A percentile compares a stretch with the other conserved stretches of the same genome.
phyloP scores from a whole-genome alignment of 1,284 basidiomycete genomes.

The Pseudozyma hubeiensis region DNA sequence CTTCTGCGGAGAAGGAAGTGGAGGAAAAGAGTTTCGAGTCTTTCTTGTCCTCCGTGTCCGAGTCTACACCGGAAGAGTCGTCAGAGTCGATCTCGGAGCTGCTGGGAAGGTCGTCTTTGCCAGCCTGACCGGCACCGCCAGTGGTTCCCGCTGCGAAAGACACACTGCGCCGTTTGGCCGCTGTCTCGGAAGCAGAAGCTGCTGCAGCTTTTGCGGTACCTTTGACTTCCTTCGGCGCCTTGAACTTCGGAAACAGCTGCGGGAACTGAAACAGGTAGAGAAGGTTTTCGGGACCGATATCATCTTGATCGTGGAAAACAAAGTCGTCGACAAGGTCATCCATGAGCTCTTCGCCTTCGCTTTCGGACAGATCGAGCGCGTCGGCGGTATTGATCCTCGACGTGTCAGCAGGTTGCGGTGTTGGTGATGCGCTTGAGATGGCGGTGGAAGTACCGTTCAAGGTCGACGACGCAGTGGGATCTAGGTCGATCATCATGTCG shows the following conservation, averaged over 20 bases:
- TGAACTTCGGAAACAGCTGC: slow-evolving; percentile 83
- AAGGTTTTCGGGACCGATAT: slow-evolving; percentile 71
- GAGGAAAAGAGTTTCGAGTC: slow-evolving; percentile 3
- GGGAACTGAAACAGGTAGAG: slow-evolving; percentile 95
- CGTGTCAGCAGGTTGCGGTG: slow-evolving; percentile 31
- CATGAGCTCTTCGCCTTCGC: slow-evolving; percentile 85
- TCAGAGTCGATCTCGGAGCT: slow-evolving; percentile 30
- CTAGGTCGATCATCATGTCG: slow-evolving; percentile 24
- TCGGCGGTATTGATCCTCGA: slow-evolving; percentile 76
- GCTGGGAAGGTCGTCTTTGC: slow-evolving; percentile 13
- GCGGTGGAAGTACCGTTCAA: slow-evolving; percentile 2
- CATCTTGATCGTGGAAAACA: slow-evolving; percentile 59
- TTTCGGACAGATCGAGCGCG: slow-evolving; percentile 82
- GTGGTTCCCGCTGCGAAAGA: slow-evolving; percentile 59
- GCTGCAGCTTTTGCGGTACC: slow-evolving; percentile 3
- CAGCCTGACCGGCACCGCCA: slow-evolving; percentile 35
- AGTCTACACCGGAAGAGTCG: slow-evolving; percentile 7
- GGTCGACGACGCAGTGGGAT: neutral
- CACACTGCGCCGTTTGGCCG: slow-evolving; percentile 43
- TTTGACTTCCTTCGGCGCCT: slow-evolving; percentile 12
- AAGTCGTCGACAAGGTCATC: slow-evolving; percentile 89
- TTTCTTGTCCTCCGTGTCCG: slow-evolving; percentile 32
- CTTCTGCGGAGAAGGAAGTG: slow-evolving; percentile 29
- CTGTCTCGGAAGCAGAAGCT: neutral
- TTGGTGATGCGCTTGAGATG: slow-evolving; percentile 26